Conservation (phyloP, 129 eudicot species). For the Artemisia argyi region DNA sequence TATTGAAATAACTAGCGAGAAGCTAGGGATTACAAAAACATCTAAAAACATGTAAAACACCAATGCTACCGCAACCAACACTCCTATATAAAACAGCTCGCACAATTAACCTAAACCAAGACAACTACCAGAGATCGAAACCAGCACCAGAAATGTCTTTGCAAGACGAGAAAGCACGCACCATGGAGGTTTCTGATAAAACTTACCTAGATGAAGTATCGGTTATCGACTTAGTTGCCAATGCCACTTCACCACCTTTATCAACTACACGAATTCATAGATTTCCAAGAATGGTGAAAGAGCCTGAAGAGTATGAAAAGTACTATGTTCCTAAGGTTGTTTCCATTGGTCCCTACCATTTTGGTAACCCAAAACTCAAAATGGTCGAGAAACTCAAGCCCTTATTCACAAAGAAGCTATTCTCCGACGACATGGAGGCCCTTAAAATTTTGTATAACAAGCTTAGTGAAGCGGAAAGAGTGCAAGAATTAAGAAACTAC, state of each 20-base stretch:
- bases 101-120: too few relatives aligned
- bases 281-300: conserved; percentile 14
- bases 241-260: neutral
- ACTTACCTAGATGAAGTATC: neutral
- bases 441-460: neutral
- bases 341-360: conserved; percentile 45
- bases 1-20: too few relatives aligned
- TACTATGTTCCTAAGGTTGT: conserved; percentile 39
- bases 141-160: too few relatives aligned
- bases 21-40: too few relatives aligned
- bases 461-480: neutral
- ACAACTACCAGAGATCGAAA: too few relatives aligned
- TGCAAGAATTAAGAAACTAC: neutral
- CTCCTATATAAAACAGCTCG: too few relatives aligned
- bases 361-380: conserved; percentile 14
- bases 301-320: conserved; percentile 3
- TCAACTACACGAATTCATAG: neutral
- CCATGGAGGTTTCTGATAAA: neutral
- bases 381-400: conserved; percentile 29
- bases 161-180: too few relatives aligned
- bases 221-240: neutral
- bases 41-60: too few relatives aligned
- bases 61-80: too few relatives aligned
- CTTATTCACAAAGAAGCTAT: conserved; percentile 11
- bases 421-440: neutral